phyloP scores from a whole-genome alignment of 1,284 basidiomycete genomes.

The Tranzscheliella williamsii region DNA sequence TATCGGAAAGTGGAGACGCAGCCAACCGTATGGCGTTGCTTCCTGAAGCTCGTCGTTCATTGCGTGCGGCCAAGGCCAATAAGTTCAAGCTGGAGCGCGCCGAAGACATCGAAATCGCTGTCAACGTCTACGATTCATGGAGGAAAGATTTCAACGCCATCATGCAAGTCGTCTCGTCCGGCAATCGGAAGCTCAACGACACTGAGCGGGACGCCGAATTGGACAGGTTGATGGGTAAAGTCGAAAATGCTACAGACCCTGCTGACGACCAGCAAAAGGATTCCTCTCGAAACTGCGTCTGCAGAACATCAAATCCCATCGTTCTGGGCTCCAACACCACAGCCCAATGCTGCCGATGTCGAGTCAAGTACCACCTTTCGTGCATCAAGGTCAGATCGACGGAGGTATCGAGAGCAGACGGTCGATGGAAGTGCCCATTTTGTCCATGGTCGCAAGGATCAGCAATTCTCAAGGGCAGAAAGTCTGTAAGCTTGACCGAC shows the following conservation, averaged over 20 bases:
- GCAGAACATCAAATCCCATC: conserved; percentile 27
- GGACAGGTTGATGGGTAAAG: conserved; percentile 32
- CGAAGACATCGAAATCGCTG: conserved; percentile 21
- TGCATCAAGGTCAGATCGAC: conserved; percentile 40
- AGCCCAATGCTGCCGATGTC: conserved; percentile 40
- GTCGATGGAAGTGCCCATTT: conserved; percentile 46
- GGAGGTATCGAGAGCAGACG: conserved; percentile 23
- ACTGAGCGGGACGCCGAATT: conserved; percentile 22
- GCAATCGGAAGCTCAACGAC: conserved; percentile 17
- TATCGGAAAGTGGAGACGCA: conserved; percentile 23
- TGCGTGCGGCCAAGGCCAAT: conserved; percentile 28
- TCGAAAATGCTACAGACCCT: conserved; percentile 23
- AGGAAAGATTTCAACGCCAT: conserved; percentile 21
- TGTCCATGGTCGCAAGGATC: conserved; percentile 31
- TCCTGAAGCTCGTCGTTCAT: conserved; percentile 39
- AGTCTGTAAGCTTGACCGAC: conserved; percentile 12
- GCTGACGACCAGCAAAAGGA: conserved; percentile 24
- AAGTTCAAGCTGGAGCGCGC: conserved; percentile 29
- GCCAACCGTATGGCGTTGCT: conserved; percentile 26
- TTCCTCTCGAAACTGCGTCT: conserved; percentile 46
- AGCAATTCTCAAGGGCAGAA: conserved; percentile 20
- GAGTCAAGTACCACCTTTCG: conserved; percentile 37
- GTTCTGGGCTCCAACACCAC: conserved; percentile 13
- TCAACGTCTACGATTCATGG: conserved; percentile 46
- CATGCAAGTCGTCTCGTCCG: conserved; percentile 13